Evolutionary conservation across 305 asterid species (phyloP).

Genomic region (Rubia balearica): DNA sequence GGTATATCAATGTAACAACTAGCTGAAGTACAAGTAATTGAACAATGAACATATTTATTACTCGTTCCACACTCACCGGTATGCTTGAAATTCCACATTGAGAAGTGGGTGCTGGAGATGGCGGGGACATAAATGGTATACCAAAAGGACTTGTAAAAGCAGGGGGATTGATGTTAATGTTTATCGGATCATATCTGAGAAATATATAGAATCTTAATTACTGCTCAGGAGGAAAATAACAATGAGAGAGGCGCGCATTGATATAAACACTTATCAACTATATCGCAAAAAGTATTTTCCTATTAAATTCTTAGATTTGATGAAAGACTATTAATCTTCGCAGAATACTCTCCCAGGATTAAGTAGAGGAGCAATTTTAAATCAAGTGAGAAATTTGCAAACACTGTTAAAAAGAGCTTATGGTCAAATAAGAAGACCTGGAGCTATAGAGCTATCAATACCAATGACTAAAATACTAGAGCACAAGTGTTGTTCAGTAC

Average conservation of each 20-base stretch:
- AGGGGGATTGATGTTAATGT: too few species aligned
- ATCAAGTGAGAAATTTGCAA: neutral
- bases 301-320: too few species aligned
- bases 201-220: neutral
- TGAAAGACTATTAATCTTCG: too few species aligned
- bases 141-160: constrained; percentile 24
- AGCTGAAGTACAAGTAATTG: neutral
- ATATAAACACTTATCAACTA: too few species aligned
- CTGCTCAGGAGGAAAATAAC: too few species aligned
- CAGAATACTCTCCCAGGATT: too few species aligned
- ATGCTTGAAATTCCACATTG: constrained; percentile 44
- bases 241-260: too few species aligned
- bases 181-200: too few species aligned
- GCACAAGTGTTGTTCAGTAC: neutral
- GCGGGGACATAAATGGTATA: constrained; percentile 12
- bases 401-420: neutral
- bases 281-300: too few species aligned
- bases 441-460: neutral
- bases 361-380: too few species aligned
- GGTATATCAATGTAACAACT: neutral
- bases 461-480: neutral
- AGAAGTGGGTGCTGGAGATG: constrained; percentile 18
- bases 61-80: constrained; percentile 30
- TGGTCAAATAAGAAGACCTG: neutral
- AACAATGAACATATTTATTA: neutral